phyloP scores from a whole-genome alignment of 1,284 basidiomycete genomes.

The Ceratobasidium sp. region DNA sequence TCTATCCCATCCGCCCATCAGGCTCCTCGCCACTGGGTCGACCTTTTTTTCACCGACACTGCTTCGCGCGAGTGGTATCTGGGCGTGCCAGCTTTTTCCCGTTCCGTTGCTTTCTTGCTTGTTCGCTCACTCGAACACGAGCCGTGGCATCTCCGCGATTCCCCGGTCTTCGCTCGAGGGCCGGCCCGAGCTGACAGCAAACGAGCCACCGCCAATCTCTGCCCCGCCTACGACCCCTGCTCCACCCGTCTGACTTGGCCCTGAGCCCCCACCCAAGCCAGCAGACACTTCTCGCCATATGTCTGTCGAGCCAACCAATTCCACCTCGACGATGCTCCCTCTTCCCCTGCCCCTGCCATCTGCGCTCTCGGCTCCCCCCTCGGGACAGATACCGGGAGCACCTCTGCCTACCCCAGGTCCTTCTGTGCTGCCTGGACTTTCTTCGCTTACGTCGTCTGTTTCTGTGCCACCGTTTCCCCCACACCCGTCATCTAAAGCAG shows the following conservation, averaged over 20 bases:
- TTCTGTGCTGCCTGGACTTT: conserved; percentile 34
- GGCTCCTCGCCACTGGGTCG: too few relatives aligned
- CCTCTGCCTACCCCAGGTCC: conserved; percentile 21
- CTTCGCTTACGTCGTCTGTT: conserved; percentile 25
- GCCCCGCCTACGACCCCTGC: background rate
- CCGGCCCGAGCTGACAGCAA: background rate
- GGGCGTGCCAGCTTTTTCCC: too few relatives aligned
- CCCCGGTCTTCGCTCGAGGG: conserved; percentile 34
- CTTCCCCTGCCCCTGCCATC: conserved; percentile 16
- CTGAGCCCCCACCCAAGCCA: conserved; percentile 31
- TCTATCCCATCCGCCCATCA: too few relatives aligned
- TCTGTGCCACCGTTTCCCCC: background rate
- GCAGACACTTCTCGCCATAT: conserved; percentile 11
- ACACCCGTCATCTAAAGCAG: conserved; percentile 1
- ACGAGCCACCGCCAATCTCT: background rate
- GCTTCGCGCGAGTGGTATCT: too few relatives aligned
- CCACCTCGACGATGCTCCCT: background rate
- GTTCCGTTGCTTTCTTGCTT: too few relatives aligned
- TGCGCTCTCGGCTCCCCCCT: background rate
- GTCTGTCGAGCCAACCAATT: conserved; percentile 25
- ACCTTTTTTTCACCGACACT: too few relatives aligned
- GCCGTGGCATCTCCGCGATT: too few relatives aligned
- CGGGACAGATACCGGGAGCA: conserved; percentile 14
- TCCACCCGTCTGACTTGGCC: conserved; percentile 19
- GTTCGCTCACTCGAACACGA: too few relatives aligned